Conservation (phyloP, 2,329 filamentous ascomycete genomes). For the Sclerotinia sclerotiorum region DNA sequence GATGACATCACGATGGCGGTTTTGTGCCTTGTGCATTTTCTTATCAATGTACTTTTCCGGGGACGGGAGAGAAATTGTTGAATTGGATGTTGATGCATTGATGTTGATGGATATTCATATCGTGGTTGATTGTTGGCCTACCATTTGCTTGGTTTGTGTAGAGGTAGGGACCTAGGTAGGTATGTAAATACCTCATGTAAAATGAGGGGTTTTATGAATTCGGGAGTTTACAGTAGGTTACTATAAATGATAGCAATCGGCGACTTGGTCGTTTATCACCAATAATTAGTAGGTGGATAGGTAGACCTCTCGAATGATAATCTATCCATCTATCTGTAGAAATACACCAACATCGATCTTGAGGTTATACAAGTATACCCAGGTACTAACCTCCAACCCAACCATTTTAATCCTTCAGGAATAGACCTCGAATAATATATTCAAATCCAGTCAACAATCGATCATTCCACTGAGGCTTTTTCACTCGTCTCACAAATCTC, state of each 20-base stretch:
- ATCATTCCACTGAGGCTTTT: neutral
- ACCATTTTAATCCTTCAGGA: slow-evolving; percentile 12
- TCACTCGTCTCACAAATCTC: neutral
- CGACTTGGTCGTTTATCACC: neutral
- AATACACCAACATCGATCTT: neutral
- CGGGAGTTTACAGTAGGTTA: neutral
- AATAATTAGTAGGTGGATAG: neutral
- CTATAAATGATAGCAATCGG: neutral
- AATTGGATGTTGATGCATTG: neutral
- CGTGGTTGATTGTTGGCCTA: neutral
- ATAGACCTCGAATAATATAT: neutral
- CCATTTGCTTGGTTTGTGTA: neutral
- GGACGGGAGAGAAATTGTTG: neutral
- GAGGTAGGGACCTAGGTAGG: too few species aligned
- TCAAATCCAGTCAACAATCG: too few species aligned
- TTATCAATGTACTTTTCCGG: neutral
- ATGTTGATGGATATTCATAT: neutral
- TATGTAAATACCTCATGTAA: neutral
- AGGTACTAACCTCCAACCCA: neutral
- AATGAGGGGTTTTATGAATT: neutral
- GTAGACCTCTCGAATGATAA: neutral
- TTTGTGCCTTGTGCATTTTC: too few species aligned
- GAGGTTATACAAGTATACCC: neutral
- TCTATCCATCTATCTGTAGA: neutral
- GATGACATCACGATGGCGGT: slow-evolving; percentile 1